Base-by-base conservation (phyloP, 176 grass and related monocot species). In the Otatea glauca region DNA sequence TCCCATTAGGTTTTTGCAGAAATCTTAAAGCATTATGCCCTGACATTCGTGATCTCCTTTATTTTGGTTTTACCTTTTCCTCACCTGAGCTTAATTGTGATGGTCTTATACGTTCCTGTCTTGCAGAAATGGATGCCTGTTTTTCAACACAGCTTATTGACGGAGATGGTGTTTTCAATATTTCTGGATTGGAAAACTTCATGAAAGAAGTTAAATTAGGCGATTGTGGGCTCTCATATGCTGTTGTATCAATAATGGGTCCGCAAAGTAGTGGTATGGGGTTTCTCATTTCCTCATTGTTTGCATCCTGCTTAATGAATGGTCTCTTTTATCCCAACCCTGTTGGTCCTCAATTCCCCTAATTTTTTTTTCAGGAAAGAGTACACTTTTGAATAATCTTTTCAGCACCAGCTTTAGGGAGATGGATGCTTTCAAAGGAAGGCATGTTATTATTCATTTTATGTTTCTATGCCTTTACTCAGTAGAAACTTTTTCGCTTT, bases 361-460 rank as follows among this genome's bases (percentile, higher is more conserved):
- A 10, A 37, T 5, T 9, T 50, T 65, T 84, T 16, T 83, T 76
- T 83, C 85, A 98, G 96, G 96, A 63, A 98, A 98, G 88, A 98
- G 96, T 75, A 98, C 96, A 77, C 96, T 98, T 89, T 89, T 98
- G 72, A 98, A 98, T 77, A 81, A 98, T 90, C 91, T 98, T 65
- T 98, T 98, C 39, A 12, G 85, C 23, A 98, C 96, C 21, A 98
- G 94, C 48, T 98, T 98, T 89, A 95, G 87, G 65, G 96, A 98
- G 86, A 98, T 98, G 96, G 91, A 98, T 90, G 96, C 96, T 84
- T 94, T 92, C 50, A 98, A 24, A 83, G 96, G 96, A 94, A 95
- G 96, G 96, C 81, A 86, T 82, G 86, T 35, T 88, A 13, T 71
- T 64, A 34, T 53, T 91, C 70, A 61, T 65, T 77, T 74, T 48